Conservation (phyloP, 208 protist species). For the Herpetomonas tarakana region DNA sequence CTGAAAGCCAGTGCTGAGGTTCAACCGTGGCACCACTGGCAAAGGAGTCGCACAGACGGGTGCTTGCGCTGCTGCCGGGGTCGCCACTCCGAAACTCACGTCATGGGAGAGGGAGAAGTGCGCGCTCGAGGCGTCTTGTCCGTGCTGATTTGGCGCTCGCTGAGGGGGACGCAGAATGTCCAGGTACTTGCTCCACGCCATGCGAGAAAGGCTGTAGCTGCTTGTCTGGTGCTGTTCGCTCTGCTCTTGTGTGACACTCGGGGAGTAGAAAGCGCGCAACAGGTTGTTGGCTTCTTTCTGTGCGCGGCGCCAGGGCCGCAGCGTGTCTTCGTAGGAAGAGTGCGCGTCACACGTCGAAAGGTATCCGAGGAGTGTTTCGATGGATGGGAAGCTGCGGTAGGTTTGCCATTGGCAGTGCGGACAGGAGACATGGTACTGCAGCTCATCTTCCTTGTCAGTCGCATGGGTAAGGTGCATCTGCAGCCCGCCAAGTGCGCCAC, state of each 20-base stretch:
- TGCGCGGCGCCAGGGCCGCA: constrained; percentile 23
- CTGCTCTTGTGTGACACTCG: too few relatives aligned
- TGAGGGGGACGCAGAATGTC: background rate
- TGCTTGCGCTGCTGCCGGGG: background rate
- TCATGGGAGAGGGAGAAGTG: background rate
- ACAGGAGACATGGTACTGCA: constrained; percentile 44
- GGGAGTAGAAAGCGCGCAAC: constrained; percentile 9
- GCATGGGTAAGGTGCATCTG: constrained; percentile 6
- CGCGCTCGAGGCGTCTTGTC: background rate
- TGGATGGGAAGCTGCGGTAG: constrained; percentile 24
- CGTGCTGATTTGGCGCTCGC: background rate
- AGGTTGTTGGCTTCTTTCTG: constrained; percentile 17
- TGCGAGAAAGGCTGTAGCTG: background rate
- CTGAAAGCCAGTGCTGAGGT: too few relatives aligned
- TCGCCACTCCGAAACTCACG: background rate
- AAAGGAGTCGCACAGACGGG: background rate
- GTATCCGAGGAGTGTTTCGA: constrained; percentile 26
- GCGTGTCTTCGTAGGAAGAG: constrained; percentile 11
- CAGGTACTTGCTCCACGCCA: background rate
- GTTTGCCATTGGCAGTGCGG: constrained; percentile 52
- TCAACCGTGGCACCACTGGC: background rate
- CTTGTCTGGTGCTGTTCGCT: too few relatives aligned
- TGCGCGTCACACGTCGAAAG: constrained; percentile 15
- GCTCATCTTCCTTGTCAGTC: constrained; percentile 10
- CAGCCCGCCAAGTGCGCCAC: background rate